Percentiles rank a stretch among this genome's conserved stretches.
Conservation (phyloP, 2,329 filamentous ascomycete genomes). For the Aureobasidium sp. region DNA sequence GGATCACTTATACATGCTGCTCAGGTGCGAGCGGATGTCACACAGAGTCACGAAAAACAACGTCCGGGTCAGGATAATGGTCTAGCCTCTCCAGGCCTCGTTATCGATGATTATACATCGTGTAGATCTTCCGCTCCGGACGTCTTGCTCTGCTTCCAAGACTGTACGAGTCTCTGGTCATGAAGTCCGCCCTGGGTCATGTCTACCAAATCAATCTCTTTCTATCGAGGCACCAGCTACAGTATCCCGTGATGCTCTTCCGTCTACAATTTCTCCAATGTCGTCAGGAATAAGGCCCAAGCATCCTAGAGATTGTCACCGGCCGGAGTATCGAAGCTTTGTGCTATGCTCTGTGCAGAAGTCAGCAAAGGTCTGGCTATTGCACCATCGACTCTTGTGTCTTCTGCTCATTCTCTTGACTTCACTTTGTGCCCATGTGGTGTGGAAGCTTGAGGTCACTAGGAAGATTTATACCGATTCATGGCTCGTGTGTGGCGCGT, state of each 20-base stretch:
- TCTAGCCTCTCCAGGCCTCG: not conserved
- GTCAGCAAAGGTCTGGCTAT: too few species aligned
- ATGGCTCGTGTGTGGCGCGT: too few species aligned
- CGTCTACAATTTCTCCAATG: not conserved
- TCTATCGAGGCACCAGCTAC: not conserved
- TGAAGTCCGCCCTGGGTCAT: too few species aligned
- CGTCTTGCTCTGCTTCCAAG: not conserved
- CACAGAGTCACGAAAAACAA: not conserved
- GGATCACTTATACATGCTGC: not conserved
- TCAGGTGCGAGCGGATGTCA: not conserved
- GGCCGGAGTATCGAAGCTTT: not conserved
- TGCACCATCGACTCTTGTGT: too few species aligned
- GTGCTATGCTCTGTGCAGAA: not conserved
- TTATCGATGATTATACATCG: not conserved
- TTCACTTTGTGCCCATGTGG: too few species aligned
- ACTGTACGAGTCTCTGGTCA: not conserved
- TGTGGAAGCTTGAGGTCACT: too few species aligned
- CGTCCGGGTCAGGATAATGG: not conserved
- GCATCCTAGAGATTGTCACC: not conserved
- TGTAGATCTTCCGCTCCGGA: not conserved
- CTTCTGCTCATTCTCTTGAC: too few species aligned
- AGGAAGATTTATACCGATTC: too few species aligned
- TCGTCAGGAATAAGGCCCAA: too few species aligned
- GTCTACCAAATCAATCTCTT: conserved; percentile 29
- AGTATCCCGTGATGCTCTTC: not conserved